A percentile compares a stretch with the other conserved stretches of the same genome.
Evolutionary conservation across 495 filamentous ascomycete genomes (phyloP).

Genomic region (Hypoxylon rickii): DNA sequence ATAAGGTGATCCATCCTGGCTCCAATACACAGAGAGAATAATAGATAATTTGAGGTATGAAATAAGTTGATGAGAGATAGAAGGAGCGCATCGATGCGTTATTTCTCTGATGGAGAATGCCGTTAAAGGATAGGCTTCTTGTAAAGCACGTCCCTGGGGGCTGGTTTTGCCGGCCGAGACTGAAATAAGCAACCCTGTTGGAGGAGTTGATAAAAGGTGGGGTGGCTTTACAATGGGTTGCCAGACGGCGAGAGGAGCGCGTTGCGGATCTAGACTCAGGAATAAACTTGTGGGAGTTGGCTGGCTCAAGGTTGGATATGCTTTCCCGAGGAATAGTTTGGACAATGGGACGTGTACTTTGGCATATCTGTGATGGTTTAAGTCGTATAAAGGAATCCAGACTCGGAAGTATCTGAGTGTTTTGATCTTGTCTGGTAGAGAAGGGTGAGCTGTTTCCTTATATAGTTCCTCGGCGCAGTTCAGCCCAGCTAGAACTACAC

Average conservation of each 20-base stretch:
- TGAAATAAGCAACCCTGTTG: not conserved
- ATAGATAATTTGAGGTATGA: slow-evolving; percentile 1
- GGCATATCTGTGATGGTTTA: not conserved
- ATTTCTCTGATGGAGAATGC: not conserved
- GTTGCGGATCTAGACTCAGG: not conserved
- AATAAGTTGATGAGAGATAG: slow-evolving; percentile 10
- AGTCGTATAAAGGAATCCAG: slow-evolving; percentile 2
- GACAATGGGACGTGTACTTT: slow-evolving; percentile 5
- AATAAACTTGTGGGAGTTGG: not conserved
- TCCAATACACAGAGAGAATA: slow-evolving; percentile 15
- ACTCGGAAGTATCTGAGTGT: slow-evolving; percentile 8
- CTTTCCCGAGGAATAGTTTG: slow-evolving; percentile 1
- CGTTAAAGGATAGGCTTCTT: slow-evolving; percentile 8
- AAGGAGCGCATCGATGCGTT: not conserved
- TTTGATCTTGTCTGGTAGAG: not conserved
- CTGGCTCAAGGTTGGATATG: not conserved
- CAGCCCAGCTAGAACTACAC: slow-evolving; percentile 13
- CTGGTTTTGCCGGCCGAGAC: slow-evolving; percentile 5
- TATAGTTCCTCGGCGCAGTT: slow-evolving; percentile 23
- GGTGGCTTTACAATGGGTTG: not conserved
- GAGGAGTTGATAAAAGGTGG: not conserved
- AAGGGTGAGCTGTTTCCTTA: slow-evolving; percentile 4
- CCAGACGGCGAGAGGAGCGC: not conserved
- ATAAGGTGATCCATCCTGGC: not conserved
- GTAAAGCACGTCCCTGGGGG: not conserved